Evolutionary conservation across 164 flowering plant species (phyloP), one percentile per base, ranked within the genome.

Genomic region (Aristolochia contorta): DNA sequence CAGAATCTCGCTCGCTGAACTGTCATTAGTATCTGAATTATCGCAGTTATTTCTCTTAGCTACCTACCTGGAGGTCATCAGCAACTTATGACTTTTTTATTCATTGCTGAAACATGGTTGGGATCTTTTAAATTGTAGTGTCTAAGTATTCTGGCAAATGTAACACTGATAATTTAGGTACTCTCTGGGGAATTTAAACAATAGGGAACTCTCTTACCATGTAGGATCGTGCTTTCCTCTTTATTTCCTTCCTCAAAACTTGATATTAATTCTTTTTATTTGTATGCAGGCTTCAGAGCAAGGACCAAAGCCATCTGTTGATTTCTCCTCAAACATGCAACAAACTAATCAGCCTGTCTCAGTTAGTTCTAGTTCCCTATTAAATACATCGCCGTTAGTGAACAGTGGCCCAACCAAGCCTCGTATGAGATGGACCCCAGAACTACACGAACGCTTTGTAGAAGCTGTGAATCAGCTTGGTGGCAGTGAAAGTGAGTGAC

Each of bases 361-460:
- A 32, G 68, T 75, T 66, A 55, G 80, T 61, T 79, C 87, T 65
- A 81, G 76, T 59, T 87, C 84, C n/a, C 54, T 64, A 51, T 67
- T 61, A 23, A 23, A 68, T 52, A 77, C 59, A 66, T 66, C 75
- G 16, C 67, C 70, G 58, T 57, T 76, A 19, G 72, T 91, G 18
- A 78, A 67, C 64, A 76, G 72, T 68, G 79, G 78, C 12, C 68
- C 80, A 58, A 63, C 64, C 62, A 93, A 93, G 77, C 76, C 86
- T 57, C 90, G 99, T 15, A 93, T 93, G 98, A 91, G 98, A 16
- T 93, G 98, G 98, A 89, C 97, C 21, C 96, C 96, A n/a, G 97
- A 89, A 77, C 92, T 89, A 63, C 98, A 93, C 67, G 98, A 89
- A 62, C 80, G 90, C 41, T 93, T 89, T 75, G 87, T 93, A 61